Percentiles rank a stretch among this genome's conserved stretches.
These are phyloP conservation scores for Leccinum pallidistipes DNA, from an alignment of 1,284 basidiomycete species.

Conservation along the genomic window DNA sequence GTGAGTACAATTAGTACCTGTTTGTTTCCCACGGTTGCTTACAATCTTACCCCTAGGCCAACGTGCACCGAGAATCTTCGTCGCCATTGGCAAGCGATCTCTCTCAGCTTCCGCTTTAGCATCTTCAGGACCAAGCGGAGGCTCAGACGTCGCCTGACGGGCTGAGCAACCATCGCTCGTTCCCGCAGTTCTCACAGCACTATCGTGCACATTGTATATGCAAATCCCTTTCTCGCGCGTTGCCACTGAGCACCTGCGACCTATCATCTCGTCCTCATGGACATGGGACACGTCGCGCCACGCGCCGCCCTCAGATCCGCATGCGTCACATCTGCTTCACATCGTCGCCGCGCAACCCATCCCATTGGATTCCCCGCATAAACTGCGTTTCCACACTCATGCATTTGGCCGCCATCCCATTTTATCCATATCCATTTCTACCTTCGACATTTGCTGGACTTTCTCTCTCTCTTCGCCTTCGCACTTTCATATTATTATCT, in stretches of 20 bases:
- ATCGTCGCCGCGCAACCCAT: constrained; percentile 15
- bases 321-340: constrained; percentile 21
- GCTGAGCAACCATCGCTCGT: constrained; percentile 15
- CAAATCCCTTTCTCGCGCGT: constrained; percentile 23
- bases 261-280: constrained; percentile 18
- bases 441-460: constrained; percentile 6
- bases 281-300: constrained; percentile 26
- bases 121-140: constrained; percentile 57
- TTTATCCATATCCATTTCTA: constrained; percentile 8
- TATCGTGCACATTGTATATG: constrained; percentile 21
- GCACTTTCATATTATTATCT: constrained; percentile 32
- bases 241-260: constrained; percentile 25
- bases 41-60: constrained; percentile 37
- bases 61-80: constrained; percentile 53
- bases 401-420: background rate
- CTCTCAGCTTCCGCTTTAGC: constrained; percentile 52
- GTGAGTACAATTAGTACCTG: constrained; percentile 29
- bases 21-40: background rate
- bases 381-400: constrained; percentile 13
- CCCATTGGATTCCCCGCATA: constrained; percentile 25
- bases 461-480: constrained; percentile 10
- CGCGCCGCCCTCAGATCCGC: constrained; percentile 23
- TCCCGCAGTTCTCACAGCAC: constrained; percentile 15
- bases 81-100: constrained; percentile 58
- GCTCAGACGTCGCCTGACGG: constrained; percentile 36